Evolutionary conservation across 768 basidiomycete genomes (phyloP), one percentile per base, ranked within the genome.

Genomic region (Naganishia vaughanmartiniae): DNA sequence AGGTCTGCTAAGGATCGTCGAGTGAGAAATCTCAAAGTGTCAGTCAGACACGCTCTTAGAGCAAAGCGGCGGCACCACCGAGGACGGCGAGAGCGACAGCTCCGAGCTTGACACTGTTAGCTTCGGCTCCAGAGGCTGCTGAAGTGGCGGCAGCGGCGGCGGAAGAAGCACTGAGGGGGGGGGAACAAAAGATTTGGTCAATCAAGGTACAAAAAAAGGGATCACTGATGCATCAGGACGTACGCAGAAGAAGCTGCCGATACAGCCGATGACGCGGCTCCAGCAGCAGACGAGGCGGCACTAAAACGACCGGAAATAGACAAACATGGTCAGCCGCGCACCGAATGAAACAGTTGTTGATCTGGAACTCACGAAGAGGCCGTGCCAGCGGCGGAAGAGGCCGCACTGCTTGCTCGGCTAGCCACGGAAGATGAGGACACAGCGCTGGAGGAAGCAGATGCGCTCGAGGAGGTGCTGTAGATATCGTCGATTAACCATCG

Each of bases 31-130:
- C 39, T 45, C 60, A 5, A 63, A n/a, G 17, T 24, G 21, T 12
- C 2, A 10, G 7, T 9, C 4, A 63, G 24, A 36, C 28, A n/a
- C 24, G 21, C 42, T 12, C 39, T 63, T 63, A 63, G 28, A 63
- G 60, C 60, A 63, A 28, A n/a, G 26, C 60, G 60, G 39, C 60
- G 31, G 57, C 57, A 58, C 57, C 66, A 56, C 55, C 71, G 51
- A 72, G 46, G 34, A 51, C 54, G 45, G 65, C 66, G 14, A 72
- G 51, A 33, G 48, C 56, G 45, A 66, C 36, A 34, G 71, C 66
- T 48, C 66, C 53, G 48, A 72, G 54, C 60, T 63, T 63, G 36
- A 42, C 42, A 17, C 65, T 54, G 31, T n/a, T 46, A n/a, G 53
- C 55, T 48, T 54, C 48, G 33, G n/a, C 65, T 7, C 42, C 42